phyloP scores from a whole-genome alignment of 768 basidiomycete species.

The Rhizopogon rudus region DNA sequence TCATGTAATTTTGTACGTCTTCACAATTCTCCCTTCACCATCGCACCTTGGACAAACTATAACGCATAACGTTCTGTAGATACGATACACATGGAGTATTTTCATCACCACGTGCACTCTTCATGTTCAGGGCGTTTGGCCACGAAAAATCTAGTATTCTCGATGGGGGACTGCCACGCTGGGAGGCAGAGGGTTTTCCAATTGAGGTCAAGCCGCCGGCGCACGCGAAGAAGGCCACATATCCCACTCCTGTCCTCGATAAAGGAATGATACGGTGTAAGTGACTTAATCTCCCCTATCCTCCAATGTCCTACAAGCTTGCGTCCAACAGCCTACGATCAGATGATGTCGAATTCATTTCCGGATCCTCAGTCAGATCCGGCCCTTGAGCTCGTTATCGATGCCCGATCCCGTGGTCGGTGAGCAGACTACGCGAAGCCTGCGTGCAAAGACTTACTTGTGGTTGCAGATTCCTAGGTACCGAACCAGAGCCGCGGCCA shows the following conservation, averaged over 20 bases:
- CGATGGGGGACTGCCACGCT: slow-evolving; percentile 88
- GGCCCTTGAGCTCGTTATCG: slow-evolving; percentile 68
- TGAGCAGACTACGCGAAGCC: slow-evolving; percentile 25
- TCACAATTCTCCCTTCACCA: slow-evolving; percentile 1
- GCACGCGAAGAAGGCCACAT: slow-evolving; percentile 27
- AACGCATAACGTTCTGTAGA: slow-evolving; percentile 31
- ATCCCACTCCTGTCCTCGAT: slow-evolving; percentile 52
- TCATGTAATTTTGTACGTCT: slow-evolving; percentile 75
- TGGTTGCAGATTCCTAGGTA: slow-evolving; percentile 63
- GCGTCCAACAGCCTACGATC: slow-evolving; percentile 60
- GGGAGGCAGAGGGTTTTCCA: slow-evolving; percentile 64
- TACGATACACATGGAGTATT: slow-evolving; percentile 93
- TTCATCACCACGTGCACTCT: slow-evolving; percentile 87
- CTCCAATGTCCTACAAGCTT: slow-evolving; percentile 20
- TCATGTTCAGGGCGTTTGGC: slow-evolving; percentile 91
- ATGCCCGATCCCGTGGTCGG: slow-evolving; percentile 85
- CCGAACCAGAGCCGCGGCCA: slow-evolving; percentile 84
- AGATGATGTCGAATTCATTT: slow-evolving; percentile 70
- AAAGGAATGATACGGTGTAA: slow-evolving; percentile 40
- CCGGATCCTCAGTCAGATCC: slow-evolving; percentile 38
- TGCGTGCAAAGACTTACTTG: slow-evolving; percentile 2
- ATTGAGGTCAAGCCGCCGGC: slow-evolving; percentile 33
- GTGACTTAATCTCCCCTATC: slow-evolving; percentile 27
- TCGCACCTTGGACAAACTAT: slow-evolving; percentile 2
- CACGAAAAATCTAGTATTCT: slow-evolving; percentile 84